Base-by-base conservation (phyloP, 495 filamentous ascomycete species). In the Parachaetomium inaequale region DNA sequence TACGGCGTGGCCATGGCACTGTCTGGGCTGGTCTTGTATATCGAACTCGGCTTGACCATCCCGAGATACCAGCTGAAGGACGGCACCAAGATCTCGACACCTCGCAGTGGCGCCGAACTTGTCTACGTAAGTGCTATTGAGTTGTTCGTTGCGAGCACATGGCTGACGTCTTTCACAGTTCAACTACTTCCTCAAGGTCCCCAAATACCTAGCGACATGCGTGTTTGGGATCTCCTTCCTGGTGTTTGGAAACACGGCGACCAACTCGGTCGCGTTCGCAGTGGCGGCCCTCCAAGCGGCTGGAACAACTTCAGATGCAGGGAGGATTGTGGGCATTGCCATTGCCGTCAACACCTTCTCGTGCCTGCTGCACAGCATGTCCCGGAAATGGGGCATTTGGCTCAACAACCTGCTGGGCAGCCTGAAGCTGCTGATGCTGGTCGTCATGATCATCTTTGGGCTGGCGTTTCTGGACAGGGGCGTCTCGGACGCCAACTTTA, bases 301-400 rank as follows among this genome's bases (percentile, higher is more conserved):
- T 7, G 21, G 56, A 12, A 19, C 25, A 12, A 29, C 45, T 0
- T 1, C 51, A 25, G 64, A 47, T 2, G 19, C 47, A 8, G 59
- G 43, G 6, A 55, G 34, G 31, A 50, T 68, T n/a, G 62, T 57
- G 26, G 62, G 58, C 32, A 63, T 68, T 14, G 62, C 62, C 21
- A 32, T 68, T 3, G 59, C 58, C 25, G 49, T 32, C 23, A 68
- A 68, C 50, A 68, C 66, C 6, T 64, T 89, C 55, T 82, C 84
- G 34, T 80, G 80, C 25, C 77, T 90, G 5, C 71, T 90, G 26
- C 79, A 68, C 29, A 62, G 62, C 50, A 64, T 68, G 58, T 68
- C 66, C 19, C 60, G 66, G 23, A 64, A 60, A 60, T 68, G 62
- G 62, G 66, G 66, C 47, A 64, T 68, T 21, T 29, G 58, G 21